Evolutionary conservation across 352 stramenopile genomes (phyloP).

Genomic region (Phytophthora ohioensis): DNA sequence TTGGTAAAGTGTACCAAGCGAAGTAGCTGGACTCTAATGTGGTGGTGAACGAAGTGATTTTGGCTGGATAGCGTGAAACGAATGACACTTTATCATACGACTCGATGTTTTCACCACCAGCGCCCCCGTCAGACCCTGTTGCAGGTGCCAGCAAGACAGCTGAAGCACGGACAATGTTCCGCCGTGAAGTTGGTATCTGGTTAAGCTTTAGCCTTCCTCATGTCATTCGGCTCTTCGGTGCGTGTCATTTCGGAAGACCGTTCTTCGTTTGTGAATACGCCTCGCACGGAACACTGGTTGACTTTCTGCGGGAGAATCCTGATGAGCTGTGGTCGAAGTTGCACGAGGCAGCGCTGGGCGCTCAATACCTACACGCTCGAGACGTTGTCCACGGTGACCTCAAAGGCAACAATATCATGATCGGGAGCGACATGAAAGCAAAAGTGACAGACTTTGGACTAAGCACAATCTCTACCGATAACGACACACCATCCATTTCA

Average conservation of each 20-base stretch:
- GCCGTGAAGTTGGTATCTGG: constrained; percentile 31
- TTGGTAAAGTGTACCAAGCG: constrained; percentile 10
- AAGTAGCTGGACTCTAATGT: constrained; percentile 24
- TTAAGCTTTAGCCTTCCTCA: constrained; percentile 30
- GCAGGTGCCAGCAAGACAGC: background rate
- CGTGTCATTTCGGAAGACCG: too few relatives aligned
- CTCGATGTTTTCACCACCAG: background rate
- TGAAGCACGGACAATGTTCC: constrained; percentile 19
- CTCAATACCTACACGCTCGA: constrained; percentile 17
- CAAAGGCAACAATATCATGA: constrained; percentile 27
- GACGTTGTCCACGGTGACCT: constrained; percentile 15
- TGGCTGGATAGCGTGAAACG: background rate
- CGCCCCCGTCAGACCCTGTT: background rate
- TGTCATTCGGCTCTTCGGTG: constrained; percentile 24
- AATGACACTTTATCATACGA: background rate
- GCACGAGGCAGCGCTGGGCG: constrained; percentile 13
- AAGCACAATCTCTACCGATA: constrained; percentile 11
- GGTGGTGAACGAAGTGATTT: constrained; percentile 9
- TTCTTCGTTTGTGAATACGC: constrained; percentile 36
- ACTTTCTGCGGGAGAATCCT: constrained; percentile 22
- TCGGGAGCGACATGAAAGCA: constrained; percentile 30
- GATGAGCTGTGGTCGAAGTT: constrained; percentile 16
- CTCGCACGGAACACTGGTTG: constrained; percentile 25
- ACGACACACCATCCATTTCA: background rate
- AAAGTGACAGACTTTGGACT: constrained; percentile 36